Base-by-base conservation (phyloP, 305 asterid genomes). In the Rubia tinctorum region DNA sequence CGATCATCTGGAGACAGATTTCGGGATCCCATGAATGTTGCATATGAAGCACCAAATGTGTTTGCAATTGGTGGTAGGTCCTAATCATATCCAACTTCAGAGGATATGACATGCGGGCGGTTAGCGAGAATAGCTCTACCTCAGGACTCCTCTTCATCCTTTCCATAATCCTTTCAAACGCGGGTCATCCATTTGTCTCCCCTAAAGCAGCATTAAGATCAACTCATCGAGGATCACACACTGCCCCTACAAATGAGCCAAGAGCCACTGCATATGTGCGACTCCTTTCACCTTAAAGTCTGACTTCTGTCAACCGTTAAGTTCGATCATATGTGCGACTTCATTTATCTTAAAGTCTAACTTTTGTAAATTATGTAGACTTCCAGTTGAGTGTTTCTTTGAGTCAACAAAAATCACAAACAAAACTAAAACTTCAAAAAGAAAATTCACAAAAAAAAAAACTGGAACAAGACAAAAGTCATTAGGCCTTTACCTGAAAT, bases 11-110 rank as follows among this genome's bases (percentile, higher is more conserved):
- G 99, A 59, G 99, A 92, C 85, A 94, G 92, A 65, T 92, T 94
- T 75, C 98, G 83, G 27, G 96, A 89, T 80, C 97, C 99, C 99
- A 94, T 94, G 67, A 94, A 94, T 18, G 78, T 86, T 43, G 98
- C 97, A 73, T 94, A 94, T 40, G 99, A 98, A 62, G 96, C 94
- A 30, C 99, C 98, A 62, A 94, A 94, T 67, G 99, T 92, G 82
- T 92, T 90, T n/a, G 2, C n/a, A n/a, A n/a, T n/a, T n/a, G 88
- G 69, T 22, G 97, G 95, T 34, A 87, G 81, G 80, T 94, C 99
- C 98, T 97, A 94, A 14, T 96, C 97, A 68, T 88, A 96, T 1
- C 95, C 85, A 43, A 94, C 97, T 9, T 85, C 81, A 7, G 93
- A 79, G 47, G 98, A 92, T 62, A 94, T 81, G 55, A 92, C 96